Evolutionary conservation across 1,139 yeast genomes (phyloP), one percentile per base, ranked within the genome.

Genomic region (Hyphopichia burtonii): DNA sequence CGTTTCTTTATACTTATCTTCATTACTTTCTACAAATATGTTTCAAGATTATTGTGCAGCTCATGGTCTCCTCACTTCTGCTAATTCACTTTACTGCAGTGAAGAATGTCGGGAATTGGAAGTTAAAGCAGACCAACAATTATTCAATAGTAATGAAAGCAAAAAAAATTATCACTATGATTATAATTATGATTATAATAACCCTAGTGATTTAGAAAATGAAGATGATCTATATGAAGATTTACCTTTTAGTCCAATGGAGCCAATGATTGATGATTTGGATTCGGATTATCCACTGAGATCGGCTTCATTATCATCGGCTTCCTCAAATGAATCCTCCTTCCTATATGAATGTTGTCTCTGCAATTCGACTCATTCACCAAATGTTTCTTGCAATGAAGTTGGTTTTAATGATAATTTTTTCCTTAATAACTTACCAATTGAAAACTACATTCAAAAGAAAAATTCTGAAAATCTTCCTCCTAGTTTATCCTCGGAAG

Each of bases 31-130:
- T 22, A 22, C 23, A 27, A 28, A 8, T 28, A 54, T 55, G 59
- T 54, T 53, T 37, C 53, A 54, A 43, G 59, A 55, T 36, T 55
- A 53, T 41, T 54, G 59, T 37, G 41, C 47, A 31, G 45, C 54
- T 15, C 58, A 55, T 40, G 58, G 58, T 18, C 45, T 37, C 15
- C 56, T 51, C 8, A 47, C 52, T 38, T 42, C 44, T 20, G 40
- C 53, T 2, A 53, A 51, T 7, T 52, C 57, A 7, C 48, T 54
- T 19, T 54, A 54, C 44, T 55, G 59, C 41, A 41, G 52, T 38
- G 55, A 51, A 36, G 57, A 53, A 38, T 54, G 58, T 39, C 46
- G 48, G 25, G 34, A 44, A 4, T 44, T 46, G 40, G 57, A 55
- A 22, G 31, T 45, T 9, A 38, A 45, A 37, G 45, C 44, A 31